Percentiles rank a stretch among this genome's conserved stretches.
phyloP scores from a whole-genome alignment of 371 early-diverging fungal species.

The Choanephora cucurbitarum region DNA sequence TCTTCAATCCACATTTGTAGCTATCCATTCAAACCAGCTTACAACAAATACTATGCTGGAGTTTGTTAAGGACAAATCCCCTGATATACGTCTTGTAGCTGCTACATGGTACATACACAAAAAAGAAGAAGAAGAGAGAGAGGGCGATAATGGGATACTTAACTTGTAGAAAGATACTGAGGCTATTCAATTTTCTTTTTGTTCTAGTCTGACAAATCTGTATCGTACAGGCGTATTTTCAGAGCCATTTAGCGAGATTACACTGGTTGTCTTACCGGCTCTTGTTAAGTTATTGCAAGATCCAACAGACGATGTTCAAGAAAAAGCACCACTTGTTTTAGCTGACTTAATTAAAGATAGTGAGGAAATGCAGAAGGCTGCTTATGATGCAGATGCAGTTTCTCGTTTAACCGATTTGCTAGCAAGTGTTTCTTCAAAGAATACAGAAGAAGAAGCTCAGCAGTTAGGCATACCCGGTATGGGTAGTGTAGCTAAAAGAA shows the following conservation, averaged over 20 bases:
- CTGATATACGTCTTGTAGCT: slow-evolving; percentile 70
- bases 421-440: slow-evolving; percentile 38
- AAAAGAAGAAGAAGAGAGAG: slow-evolving; percentile 10
- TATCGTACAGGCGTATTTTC: slow-evolving; percentile 63
- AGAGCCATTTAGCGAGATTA: slow-evolving; percentile 61
- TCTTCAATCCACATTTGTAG: slow-evolving; percentile 10
- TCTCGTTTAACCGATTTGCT: slow-evolving; percentile 67
- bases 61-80: slow-evolving; percentile 63
- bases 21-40: slow-evolving; percentile 27
- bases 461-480: slow-evolving; percentile 42
- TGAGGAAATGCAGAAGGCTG: slow-evolving; percentile 79
- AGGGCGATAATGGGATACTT: background rate
- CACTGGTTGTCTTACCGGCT: slow-evolving; percentile 68
- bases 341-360: slow-evolving; percentile 76
- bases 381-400: slow-evolving; percentile 80
- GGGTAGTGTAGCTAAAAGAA: slow-evolving; percentile 57
- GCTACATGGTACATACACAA: slow-evolving; percentile 78
- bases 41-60: slow-evolving; percentile 59
- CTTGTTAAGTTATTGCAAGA: slow-evolving; percentile 75
- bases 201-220: slow-evolving; percentile 66
- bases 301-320: slow-evolving; percentile 57
- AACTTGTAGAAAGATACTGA: background rate
- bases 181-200: slow-evolving; percentile 54
- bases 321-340: slow-evolving; percentile 72
- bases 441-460: slow-evolving; percentile 39